phyloP scores from a whole-genome alignment of 1,284 basidiomycete genomes.

The Erythrobasidium hasegawianum region DNA sequence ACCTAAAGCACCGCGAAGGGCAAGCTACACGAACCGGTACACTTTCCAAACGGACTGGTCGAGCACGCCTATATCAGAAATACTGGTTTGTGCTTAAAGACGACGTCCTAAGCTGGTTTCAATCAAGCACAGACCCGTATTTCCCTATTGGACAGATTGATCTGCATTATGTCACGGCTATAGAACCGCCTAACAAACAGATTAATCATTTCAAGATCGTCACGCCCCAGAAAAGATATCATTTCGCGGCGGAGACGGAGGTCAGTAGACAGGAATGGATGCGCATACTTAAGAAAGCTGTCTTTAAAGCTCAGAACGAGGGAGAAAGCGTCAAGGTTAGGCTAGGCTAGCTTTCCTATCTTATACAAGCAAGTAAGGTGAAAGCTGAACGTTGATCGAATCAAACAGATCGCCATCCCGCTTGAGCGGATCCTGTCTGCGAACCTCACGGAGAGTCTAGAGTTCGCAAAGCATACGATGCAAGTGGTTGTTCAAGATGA shows the following conservation, averaged over 20 bases:
- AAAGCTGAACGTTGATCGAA: background rate
- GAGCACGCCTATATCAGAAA: constrained; percentile 82
- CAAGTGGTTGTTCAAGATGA: constrained; percentile 59
- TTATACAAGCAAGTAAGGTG: background rate
- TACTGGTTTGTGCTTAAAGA: constrained; percentile 94
- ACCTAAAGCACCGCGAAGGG: constrained; percentile 79
- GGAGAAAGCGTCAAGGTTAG: constrained; percentile 87
- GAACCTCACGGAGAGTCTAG: constrained; percentile 78
- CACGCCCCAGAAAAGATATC: constrained; percentile 47
- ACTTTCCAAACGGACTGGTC: constrained; percentile 67
- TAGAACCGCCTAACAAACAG: constrained; percentile 66
- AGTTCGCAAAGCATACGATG: constrained; percentile 82
- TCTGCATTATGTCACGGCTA: constrained; percentile 82
- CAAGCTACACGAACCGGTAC: constrained; percentile 19
- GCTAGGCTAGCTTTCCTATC: too few relatives aligned
- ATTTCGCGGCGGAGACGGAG: constrained; percentile 46
- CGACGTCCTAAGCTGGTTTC: constrained; percentile 89
- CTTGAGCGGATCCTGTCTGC: constrained; percentile 83
- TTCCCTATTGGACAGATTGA: constrained; percentile 94
- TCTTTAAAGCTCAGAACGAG: constrained; percentile 92
- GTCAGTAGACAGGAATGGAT: constrained; percentile 63
- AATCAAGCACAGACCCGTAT: constrained; percentile 92
- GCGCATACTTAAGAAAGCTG: constrained; percentile 77
- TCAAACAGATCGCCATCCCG: constrained; percentile 82
- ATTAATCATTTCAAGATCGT: constrained; percentile 47